Evolutionary conservation across 2,329 filamentous ascomycete species (phyloP).

Genomic region (Falciphora oryzae): DNA sequence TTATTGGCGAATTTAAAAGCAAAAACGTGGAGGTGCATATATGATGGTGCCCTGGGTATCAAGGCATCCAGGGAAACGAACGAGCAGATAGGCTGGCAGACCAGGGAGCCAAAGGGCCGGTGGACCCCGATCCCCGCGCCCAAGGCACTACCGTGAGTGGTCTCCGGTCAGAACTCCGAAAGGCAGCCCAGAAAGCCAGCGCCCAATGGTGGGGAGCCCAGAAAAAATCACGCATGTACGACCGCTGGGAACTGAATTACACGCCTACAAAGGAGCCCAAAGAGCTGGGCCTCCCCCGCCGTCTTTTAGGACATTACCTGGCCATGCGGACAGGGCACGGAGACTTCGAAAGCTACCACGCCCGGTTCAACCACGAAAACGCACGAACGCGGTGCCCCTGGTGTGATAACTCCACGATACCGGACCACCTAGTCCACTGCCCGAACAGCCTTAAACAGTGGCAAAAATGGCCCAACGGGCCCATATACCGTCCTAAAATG

Average conservation of each 20-base stretch:
- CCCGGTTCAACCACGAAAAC: background rate
- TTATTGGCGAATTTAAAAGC: background rate
- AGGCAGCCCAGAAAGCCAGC: background rate
- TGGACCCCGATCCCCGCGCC: background rate
- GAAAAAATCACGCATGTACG: background rate
- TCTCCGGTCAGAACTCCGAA: background rate
- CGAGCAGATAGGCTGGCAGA: background rate
- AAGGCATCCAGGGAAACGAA: slow-evolving; percentile 2
- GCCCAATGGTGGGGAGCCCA: background rate
- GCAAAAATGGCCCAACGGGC: background rate
- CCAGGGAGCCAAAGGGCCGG: background rate
- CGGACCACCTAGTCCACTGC: slow-evolving; percentile 1
- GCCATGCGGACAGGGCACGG: too few species aligned
- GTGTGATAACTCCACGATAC: slow-evolving; percentile 1
- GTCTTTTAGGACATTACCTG: too few species aligned
- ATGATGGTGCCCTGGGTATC: slow-evolving; percentile 2
- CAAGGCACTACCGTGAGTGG: background rate
- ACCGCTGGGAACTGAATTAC: background rate
- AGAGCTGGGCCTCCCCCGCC: background rate
- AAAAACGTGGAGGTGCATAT: background rate
- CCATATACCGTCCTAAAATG: background rate
- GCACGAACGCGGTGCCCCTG: background rate
- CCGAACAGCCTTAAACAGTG: background rate
- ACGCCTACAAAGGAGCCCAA: background rate
- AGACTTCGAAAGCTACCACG: background rate